Conservation (phyloP, 2,329 filamentous ascomycete species). For the Fusarium sp. region DNA sequence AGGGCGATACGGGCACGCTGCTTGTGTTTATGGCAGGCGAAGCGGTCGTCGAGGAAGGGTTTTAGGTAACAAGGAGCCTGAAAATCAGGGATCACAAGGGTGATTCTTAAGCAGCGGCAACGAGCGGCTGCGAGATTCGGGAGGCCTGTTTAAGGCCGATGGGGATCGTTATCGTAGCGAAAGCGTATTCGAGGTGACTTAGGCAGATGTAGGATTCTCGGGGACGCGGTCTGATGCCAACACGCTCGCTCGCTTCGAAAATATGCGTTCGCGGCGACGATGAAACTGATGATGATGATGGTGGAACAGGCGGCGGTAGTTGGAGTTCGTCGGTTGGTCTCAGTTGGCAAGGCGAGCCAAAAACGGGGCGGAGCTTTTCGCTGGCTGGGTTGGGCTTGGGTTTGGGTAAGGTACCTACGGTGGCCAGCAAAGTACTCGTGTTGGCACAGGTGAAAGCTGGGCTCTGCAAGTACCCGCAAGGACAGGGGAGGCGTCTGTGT, state of each 20-base stretch:
- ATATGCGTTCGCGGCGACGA: conserved; percentile 17
- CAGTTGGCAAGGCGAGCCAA: conserved; percentile 24
- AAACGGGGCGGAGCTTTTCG: conserved; percentile 34
- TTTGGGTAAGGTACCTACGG: conserved; percentile 33
- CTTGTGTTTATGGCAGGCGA: neutral
- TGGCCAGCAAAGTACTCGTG: conserved; percentile 22
- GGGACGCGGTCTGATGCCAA: neutral
- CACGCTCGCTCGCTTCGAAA: neutral
- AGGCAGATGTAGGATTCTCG: neutral
- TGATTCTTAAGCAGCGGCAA: conserved; percentile 34
- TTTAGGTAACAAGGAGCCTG: conserved; percentile 17
- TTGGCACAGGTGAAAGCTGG: conserved; percentile 19
- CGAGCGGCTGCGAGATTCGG: conserved; percentile 15
- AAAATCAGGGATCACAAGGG: conserved; percentile 31
- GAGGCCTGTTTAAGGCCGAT: neutral
- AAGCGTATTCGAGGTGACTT: neutral
- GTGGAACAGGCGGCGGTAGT: conserved; percentile 21
- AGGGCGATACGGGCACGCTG: conserved; percentile 12
- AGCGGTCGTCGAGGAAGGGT: conserved; percentile 12
- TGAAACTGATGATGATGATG: conserved; percentile 20
- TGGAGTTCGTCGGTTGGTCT: conserved; percentile 23
- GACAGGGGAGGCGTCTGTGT: conserved; percentile 27
- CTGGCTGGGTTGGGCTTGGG: conserved; percentile 31
- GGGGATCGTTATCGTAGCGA: neutral
- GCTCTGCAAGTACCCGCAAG: conserved; percentile 23